A percentile compares a stretch with the other conserved stretches of the same genome.
These are phyloP conservation scores for Rossbeevera mucosa DNA, from an alignment of 768 basidiomycete species.

Conservation along the genomic window DNA sequence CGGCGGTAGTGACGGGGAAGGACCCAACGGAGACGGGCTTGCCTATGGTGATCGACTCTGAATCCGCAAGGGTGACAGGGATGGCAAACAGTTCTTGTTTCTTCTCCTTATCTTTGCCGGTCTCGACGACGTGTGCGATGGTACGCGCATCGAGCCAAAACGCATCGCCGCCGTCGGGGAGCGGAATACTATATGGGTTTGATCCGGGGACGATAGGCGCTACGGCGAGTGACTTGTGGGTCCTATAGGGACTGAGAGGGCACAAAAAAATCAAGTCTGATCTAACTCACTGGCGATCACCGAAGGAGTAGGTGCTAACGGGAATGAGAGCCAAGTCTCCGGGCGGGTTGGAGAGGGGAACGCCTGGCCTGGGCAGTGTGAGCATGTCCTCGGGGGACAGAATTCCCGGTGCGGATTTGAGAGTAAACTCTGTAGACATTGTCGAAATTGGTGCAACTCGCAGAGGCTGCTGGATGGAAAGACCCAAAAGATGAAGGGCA, in stretches of 20 bases:
- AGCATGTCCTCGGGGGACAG: constrained; percentile 73
- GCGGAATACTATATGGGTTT: constrained; percentile 50
- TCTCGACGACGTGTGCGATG: constrained; percentile 63
- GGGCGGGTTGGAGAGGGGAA: constrained; percentile 58
- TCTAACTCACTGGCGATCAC: constrained; percentile 62
- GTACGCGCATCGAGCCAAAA: constrained; percentile 77
- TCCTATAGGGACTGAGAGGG: constrained; percentile 39
- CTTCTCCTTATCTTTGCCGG: constrained; percentile 42
- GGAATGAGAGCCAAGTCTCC: constrained; percentile 69
- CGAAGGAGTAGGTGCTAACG: constrained; percentile 64
- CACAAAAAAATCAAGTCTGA: background rate
- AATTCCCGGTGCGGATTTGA: constrained; percentile 54
- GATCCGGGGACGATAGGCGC: constrained; percentile 51
- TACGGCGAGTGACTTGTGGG: constrained; percentile 63
- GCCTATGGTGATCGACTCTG: constrained; percentile 31
- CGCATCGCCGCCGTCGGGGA: constrained; percentile 64
- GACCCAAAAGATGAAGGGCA: constrained; percentile 39
- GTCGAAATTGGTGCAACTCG: constrained; percentile 16
- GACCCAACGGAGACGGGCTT: constrained; percentile 49
- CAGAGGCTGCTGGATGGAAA: constrained; percentile 53
- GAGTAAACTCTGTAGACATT: constrained; percentile 43
- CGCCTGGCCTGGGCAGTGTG: constrained; percentile 60
- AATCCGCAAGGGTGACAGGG: constrained; percentile 42
- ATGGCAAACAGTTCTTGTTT: constrained; percentile 57
- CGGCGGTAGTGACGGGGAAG: constrained; percentile 61